Percentiles rank a stretch among this genome's conserved stretches.
Conservation (phyloP, 345 rosid genomes). For the Psidium friedrichsthalianum region DNA sequence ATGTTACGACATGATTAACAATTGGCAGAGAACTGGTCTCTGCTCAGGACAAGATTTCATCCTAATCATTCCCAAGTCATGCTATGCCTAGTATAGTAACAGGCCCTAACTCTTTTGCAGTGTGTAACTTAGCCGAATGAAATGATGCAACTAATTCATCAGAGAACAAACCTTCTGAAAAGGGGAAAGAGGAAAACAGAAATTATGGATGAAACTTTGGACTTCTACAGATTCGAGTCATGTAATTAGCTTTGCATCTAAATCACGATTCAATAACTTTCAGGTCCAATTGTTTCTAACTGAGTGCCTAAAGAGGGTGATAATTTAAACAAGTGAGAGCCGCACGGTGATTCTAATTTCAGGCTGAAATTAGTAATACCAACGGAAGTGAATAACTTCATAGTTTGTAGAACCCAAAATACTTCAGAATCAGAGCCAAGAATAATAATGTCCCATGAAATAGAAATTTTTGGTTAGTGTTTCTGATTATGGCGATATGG, state of each 20-base stretch:
- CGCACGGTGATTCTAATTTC: accelerated
- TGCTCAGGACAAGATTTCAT: neutral
- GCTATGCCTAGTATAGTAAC: neutral
- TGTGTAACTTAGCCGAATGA: neutral
- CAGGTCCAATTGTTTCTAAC: neutral
- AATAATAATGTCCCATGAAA: neutral
- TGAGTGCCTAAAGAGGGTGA: neutral
- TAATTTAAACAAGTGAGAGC: neutral
- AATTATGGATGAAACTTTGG: neutral
- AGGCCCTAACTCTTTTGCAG: neutral
- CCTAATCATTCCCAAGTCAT: neutral
- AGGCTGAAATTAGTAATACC: neutral
- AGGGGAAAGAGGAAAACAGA: neutral
- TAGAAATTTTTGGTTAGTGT: neutral
- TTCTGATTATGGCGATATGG: neutral
- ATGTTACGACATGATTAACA: neutral
- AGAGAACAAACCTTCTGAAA: neutral
- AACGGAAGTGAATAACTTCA: neutral
- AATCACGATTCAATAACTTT: neutral
- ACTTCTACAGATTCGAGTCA: neutral
- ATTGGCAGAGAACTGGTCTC: neutral
- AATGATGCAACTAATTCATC: neutral
- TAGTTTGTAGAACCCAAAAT: neutral
- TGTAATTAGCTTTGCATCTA: neutral
- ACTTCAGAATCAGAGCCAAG: neutral